Evolutionary conservation across 2,329 filamentous ascomycete species (phyloP), one percentile per base, ranked within the genome.

Genomic region (Fusarium drepaniforme): DNA sequence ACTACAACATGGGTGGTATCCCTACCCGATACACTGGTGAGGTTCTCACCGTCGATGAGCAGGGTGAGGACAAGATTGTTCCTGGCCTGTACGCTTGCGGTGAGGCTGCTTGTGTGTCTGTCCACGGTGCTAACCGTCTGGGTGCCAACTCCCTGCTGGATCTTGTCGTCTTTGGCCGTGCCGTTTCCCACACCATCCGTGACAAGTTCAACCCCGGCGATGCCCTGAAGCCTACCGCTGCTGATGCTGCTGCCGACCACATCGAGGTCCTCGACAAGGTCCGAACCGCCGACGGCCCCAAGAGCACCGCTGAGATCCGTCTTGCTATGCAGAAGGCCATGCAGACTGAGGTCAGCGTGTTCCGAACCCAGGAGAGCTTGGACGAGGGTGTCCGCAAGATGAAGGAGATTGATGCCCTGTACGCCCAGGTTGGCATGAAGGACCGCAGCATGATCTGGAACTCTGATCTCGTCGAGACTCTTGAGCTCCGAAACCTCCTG

Each of bases 401-500:
- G 84, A 91, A 87, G 76, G 92, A 95, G 78, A 94, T 98, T 79
- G 96, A 98, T 84, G 85, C 90, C 79, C 90, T 88, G 80, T 98
- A 93, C 87, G 86, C 89, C 79, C 89, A 98, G 82, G 93, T 98
- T 79, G 94, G 95, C 81, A 98, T 94, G 87, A 97, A 98, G 91
- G 96, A 98, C 86, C 94, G 97, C 85, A 97, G 94, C 90, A 98
- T 98, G 96, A 98, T 98, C 88, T 98, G 96, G 96, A 98, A 98
- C 92, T 95, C 94, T 28, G 96, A 98, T 82, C 91, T 98, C 44
- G 95, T 98, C 73, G 96, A 98, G 90, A 97, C 96, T 9, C 91
- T 99, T 67, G 97, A 99, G 87, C 89, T 98, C 82, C 91, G 96
- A 82, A 99, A 99, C 86, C 86, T 99, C 81, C 88, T 99, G 83